These are phyloP conservation scores for Ceratocystis ficicola DNA, from an alignment of 2,329 filamentous ascomycete species.

Conservation along the genomic window DNA sequence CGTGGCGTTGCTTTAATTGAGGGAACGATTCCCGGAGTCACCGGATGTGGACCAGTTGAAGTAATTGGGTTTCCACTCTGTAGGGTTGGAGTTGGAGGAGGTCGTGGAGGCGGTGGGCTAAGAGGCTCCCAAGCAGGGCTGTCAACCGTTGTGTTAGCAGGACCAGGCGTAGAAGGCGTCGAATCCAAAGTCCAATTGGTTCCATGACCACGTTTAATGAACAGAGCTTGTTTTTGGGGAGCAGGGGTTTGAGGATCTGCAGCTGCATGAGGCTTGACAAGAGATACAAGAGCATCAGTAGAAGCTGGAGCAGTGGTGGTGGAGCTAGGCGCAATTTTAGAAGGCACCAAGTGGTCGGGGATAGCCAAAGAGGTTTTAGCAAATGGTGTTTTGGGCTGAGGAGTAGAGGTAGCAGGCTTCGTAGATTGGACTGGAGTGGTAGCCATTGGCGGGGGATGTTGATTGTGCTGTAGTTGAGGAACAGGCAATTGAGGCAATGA, in stretches of 20 bases:
- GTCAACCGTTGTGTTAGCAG: conserved; percentile 31
- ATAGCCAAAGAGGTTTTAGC: conserved; percentile 16
- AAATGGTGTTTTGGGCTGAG: conserved; percentile 18
- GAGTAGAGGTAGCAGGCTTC: conserved; percentile 8
- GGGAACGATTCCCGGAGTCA: conserved; percentile 17
- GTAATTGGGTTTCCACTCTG: conserved; percentile 29
- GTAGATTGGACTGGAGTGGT: conserved; percentile 9
- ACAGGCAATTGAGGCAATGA: neutral
- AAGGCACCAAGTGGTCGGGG: conserved; percentile 11
- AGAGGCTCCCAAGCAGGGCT: conserved; percentile 48
- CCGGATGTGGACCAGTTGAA: conserved; percentile 31
- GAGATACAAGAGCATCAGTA: neutral
- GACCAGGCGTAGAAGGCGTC: conserved; percentile 46
- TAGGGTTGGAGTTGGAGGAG: neutral
- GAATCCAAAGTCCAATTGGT: conserved; percentile 48
- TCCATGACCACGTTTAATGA: conserved; percentile 32
- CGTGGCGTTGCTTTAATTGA: conserved; percentile 19
- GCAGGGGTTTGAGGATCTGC: conserved; percentile 17
- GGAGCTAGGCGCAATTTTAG: conserved; percentile 8
- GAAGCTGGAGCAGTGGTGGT: neutral
- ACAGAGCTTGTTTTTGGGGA: conserved; percentile 20
- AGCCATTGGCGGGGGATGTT: neutral
- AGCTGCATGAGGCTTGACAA: neutral
- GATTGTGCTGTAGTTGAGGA: neutral
- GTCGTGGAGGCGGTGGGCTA: conserved; percentile 18